These are phyloP conservation scores for Ilex paraguariensis DNA, from an alignment of 305 asterid genomes.

Conservation along the genomic window DNA sequence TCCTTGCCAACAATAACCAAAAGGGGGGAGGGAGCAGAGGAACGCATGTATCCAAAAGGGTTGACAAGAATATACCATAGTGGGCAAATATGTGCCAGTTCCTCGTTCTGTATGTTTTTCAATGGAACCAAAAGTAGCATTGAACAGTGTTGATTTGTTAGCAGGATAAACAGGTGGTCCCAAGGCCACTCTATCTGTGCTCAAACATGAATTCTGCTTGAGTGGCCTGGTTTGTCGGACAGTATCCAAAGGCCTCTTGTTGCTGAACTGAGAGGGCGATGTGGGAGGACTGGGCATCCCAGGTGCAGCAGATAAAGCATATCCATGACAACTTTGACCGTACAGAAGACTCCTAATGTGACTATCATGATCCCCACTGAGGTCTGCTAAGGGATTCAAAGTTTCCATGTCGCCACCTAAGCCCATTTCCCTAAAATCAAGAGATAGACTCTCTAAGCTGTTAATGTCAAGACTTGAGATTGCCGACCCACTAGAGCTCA, in stretches of 20 bases:
- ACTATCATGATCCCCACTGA: conserved; percentile 74
- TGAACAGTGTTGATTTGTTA: conserved; percentile 20
- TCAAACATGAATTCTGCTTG: conserved; percentile 25
- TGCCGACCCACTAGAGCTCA: conserved; percentile 9
- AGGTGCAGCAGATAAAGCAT: conserved; percentile 18
- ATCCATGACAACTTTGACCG: conserved; percentile 56
- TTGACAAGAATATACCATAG: conserved; percentile 34
- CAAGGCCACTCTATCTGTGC: conserved; percentile 15
- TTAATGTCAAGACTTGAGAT: conserved; percentile 21
- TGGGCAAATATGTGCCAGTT: conserved; percentile 55
- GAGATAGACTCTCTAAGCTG: conserved; percentile 25
- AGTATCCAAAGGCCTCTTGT: conserved; percentile 31
- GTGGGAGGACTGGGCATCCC: conserved; percentile 18
- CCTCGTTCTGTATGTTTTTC: conserved; percentile 45
- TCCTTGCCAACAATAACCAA: too few species aligned
- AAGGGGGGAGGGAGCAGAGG: background rate
- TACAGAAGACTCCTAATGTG: conserved; percentile 68
- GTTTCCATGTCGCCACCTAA: conserved; percentile 44
- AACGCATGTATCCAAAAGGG: background rate
- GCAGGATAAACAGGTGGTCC: conserved; percentile 20
- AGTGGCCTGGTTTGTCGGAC: conserved; percentile 37
- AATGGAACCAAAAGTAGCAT: conserved; percentile 27
- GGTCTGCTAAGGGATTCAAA: conserved; percentile 70
- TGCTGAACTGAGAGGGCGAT: conserved; percentile 24
- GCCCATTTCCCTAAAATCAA: conserved; percentile 44